Conservation (phyloP, 2,329 filamentous ascomycete genomes). For the Stachybotrys echinatus region DNA sequence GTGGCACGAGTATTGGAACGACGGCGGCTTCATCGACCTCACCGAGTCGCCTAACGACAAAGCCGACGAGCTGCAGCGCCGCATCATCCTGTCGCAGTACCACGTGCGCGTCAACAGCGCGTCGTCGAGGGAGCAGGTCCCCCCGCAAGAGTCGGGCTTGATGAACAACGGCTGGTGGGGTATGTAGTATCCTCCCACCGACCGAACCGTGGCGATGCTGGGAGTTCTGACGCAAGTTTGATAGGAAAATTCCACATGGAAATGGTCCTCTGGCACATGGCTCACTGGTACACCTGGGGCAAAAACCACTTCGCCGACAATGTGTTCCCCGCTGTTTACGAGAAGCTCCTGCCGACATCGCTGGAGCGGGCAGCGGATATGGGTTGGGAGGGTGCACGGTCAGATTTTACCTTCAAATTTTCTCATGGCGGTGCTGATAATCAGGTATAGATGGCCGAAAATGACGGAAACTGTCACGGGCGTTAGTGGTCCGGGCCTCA, state of each 20-base stretch:
- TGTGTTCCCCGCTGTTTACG: constrained; percentile 37
- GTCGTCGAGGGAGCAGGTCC: constrained; percentile 18
- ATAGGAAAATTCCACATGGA: constrained; percentile 35
- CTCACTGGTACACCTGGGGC: constrained; percentile 34
- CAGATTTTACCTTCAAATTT: not conserved
- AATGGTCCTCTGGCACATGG: constrained; percentile 36
- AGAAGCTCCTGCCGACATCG: constrained; percentile 36
- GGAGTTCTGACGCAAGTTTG: not conserved
- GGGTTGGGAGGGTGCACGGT: constrained; percentile 38
- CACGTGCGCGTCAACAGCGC: constrained; percentile 37
- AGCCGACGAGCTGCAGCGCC: constrained; percentile 36
- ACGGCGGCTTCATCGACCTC: constrained; percentile 36
- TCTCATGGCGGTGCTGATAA: too few relatives aligned
- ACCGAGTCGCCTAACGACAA: constrained; percentile 26
- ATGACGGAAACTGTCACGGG: constrained; percentile 21
- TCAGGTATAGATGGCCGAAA: constrained; percentile 28
- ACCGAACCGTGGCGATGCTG: not conserved
- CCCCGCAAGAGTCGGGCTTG: constrained; percentile 37
- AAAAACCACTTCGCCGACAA: constrained; percentile 27
- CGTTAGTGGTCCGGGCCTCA: constrained; percentile 40
- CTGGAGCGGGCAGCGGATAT: constrained; percentile 29
- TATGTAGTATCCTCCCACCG: constrained; percentile 1
- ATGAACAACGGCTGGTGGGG: constrained; percentile 44
- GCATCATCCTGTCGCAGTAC: constrained; percentile 37
- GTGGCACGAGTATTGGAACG: constrained; percentile 31